Percentiles rank a stretch among this genome's conserved stretches.
Conservation (phyloP, 306 rosid genomes). For the Cucurbita argyrosperma region DNA sequence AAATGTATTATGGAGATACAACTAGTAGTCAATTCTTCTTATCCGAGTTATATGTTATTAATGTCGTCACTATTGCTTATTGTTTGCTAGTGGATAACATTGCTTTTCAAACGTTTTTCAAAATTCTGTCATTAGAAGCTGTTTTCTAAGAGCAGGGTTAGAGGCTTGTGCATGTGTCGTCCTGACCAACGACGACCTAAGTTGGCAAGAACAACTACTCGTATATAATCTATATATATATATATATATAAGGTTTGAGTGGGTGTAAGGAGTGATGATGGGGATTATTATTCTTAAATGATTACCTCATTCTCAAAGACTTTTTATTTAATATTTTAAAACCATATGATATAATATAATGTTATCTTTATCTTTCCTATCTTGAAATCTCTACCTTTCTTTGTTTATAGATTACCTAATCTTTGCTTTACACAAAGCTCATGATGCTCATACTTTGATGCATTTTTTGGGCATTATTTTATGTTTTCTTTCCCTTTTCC, state of each 20-base stretch:
- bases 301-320: constrained; percentile 34
- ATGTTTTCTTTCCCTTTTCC: neutral
- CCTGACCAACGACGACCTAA: no score
- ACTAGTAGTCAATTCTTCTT: no score
- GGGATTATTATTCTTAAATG: constrained; percentile 81
- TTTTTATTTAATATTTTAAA: neutral
- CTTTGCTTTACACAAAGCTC: constrained; percentile 10
- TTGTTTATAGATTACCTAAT: neutral
- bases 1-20: no score
- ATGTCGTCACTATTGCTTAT: no score
- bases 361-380: neutral
- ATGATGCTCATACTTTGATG: constrained; percentile 42
- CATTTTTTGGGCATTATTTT: neutral
- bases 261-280: constrained; percentile 43
- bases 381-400: neutral
- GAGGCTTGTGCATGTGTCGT: no score
- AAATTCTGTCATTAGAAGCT: no score
- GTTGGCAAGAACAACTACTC: no score
- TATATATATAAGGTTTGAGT: neutral
- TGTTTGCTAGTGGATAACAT: no score
- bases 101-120: no score
- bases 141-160: no score
- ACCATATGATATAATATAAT: neutral
- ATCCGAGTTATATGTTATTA: no score
- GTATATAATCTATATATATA: no score